Percentiles rank a stretch among this genome's conserved stretches.
Conservation (phyloP, 73 alveolate species). For the Uronychia setigera region DNA sequence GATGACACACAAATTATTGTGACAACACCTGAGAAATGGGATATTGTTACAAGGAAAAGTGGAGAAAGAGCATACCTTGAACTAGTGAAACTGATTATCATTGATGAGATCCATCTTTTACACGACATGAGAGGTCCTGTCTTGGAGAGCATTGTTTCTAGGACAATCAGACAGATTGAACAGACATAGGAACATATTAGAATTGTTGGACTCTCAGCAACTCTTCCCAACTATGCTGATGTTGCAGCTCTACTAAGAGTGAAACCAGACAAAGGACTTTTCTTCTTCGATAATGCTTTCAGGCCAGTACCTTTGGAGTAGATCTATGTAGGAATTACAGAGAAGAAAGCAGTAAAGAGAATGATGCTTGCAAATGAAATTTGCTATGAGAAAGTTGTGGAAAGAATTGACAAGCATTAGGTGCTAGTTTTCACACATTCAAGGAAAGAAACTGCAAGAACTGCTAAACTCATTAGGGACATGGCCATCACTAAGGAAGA, state of each 20-base stretch:
- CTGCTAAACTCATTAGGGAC: constrained; percentile 94
- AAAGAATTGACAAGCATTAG: constrained; percentile 94
- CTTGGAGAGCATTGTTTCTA: constrained; percentile 98
- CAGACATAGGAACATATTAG: constrained; percentile 89
- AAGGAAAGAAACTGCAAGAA: constrained; percentile 99
- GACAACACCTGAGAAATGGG: constrained; percentile 99
- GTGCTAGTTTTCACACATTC: constrained; percentile 98
- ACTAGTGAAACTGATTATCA: constrained; percentile 94
- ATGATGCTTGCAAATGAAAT: constrained; percentile 97
- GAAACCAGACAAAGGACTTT: constrained; percentile 90
- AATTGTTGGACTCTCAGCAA: constrained; percentile 99
- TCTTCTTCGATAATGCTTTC: constrained; percentile 95
- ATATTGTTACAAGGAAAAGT: constrained; percentile 98
- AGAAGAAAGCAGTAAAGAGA: constrained; percentile 99
- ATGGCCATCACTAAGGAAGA: constrained; percentile 94
- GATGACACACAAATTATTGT: constrained; percentile 97
- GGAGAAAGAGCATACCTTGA: constrained; percentile 96
- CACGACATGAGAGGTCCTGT: constrained; percentile 99
- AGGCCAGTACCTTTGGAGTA: constrained; percentile 99
- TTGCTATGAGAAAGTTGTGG: constrained; percentile 96
- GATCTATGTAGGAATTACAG: constrained; percentile 97
- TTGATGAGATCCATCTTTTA: constrained; percentile 99
- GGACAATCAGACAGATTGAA: constrained; percentile 96
- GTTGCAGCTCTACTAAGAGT: constrained; percentile 97
- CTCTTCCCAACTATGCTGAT: constrained; percentile 99